Evolutionary conservation across 495 filamentous ascomycete species (phyloP), one percentile per base, ranked within the genome.

Genomic region (Mycothermus thermophilus): DNA sequence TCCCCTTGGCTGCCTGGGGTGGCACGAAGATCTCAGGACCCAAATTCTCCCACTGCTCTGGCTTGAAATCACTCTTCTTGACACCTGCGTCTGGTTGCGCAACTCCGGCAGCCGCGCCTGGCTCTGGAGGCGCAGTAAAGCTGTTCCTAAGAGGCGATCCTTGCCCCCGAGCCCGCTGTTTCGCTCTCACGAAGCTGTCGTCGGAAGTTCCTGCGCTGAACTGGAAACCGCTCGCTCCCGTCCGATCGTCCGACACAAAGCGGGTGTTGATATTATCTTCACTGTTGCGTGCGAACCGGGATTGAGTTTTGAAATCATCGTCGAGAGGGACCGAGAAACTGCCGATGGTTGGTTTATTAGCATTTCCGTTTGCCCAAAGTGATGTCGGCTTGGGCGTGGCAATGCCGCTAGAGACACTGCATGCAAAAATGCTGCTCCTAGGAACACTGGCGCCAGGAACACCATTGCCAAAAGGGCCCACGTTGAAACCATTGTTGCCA

Each of bases 241-340:
- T n/a, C n/a, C n/a, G n/a, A n/a, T 63, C 58, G 17, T 56, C 55
- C 9, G 56, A 44, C 26, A 58, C 58, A 40, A 68, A 68, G 30
- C 69, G 75, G 20, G 78, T 84, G 46, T 82, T 82, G 54, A 94
- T 78, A 41, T 77, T 75, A 45, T 84, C 80, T 21, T 75, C 64
- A 48, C 77, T 85, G 30, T 64, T 69, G 33, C 69, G 73, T 31
- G 61, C 50, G 34, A 70, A 63, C 11, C 62, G 50, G 14, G 58
- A 52, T 19, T 40, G 44, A 13, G 57, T 18, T 7, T 28, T 52
- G 13, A 48, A 30, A 8, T 49, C 54, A 28, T 62, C 52, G 34
- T 55, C 50, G 35, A 49, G 21, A 34, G 59, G 47, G 37, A 72
- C 61, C 26, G 53, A 50, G 6, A 11, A 25, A n/a, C n/a, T n/a